Percentiles rank a stretch among this genome's conserved stretches.
phyloP scores from a whole-genome alignment of 108 stramenopile species.

The Licmophora abbreviata region DNA sequence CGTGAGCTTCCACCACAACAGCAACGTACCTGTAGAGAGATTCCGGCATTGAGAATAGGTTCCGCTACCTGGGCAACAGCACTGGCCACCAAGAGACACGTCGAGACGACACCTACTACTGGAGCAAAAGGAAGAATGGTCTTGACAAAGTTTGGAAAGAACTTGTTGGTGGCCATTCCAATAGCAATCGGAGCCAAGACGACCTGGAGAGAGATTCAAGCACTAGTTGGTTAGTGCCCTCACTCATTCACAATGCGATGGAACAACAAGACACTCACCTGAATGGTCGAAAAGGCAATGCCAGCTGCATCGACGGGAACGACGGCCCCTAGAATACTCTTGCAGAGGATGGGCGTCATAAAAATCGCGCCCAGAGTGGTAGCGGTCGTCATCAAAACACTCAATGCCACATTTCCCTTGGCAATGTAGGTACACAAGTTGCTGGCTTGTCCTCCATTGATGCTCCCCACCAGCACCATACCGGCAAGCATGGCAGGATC shows the following conservation, averaged over 20 bases:
- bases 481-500: constrained; percentile 89
- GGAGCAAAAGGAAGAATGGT: constrained; percentile 89
- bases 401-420: constrained; percentile 92
- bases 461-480: constrained; percentile 92
- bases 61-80: constrained; percentile 91
- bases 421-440: constrained; percentile 98
- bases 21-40: constrained; percentile 60
- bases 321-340: constrained; percentile 86
- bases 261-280: constrained; percentile 36
- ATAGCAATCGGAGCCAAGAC: constrained; percentile 94
- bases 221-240: neutral
- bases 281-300: constrained; percentile 90
- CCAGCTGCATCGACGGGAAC: constrained; percentile 95
- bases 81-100: constrained; percentile 93
- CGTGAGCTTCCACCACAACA: neutral
- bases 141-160: constrained; percentile 86
- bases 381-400: constrained; percentile 96
- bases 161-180: constrained; percentile 92
- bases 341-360: constrained; percentile 96
- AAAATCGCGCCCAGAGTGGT: constrained; percentile 96
- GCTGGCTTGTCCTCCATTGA: constrained; percentile 96
- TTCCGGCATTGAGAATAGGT: constrained; percentile 79
- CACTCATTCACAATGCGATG: neutral
- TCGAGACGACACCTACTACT: constrained; percentile 90
- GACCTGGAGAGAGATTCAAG: constrained; percentile 34